Conservation (phyloP, 2,329 filamentous ascomycete species). For the Teratosphaeria epicoccoides region DNA sequence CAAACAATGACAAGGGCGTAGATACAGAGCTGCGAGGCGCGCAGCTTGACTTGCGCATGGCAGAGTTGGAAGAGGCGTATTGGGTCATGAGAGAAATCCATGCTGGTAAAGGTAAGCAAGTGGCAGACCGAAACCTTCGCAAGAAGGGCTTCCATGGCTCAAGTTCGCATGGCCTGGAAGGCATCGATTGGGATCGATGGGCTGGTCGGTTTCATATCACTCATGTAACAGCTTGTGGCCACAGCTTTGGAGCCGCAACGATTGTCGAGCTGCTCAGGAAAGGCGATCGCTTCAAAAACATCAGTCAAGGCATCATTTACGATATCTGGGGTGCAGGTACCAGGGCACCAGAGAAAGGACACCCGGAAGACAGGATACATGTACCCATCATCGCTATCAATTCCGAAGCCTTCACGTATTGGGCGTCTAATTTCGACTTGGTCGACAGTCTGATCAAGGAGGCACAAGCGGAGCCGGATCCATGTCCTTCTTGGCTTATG, state of each 20-base stretch:
- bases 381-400: constrained; percentile 54
- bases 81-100: constrained; percentile 46
- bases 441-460: constrained; percentile 49
- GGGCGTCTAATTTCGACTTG: constrained; percentile 52
- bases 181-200: constrained; percentile 49
- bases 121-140: constrained; percentile 45
- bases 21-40: constrained; percentile 50
- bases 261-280: constrained; percentile 50
- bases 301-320: constrained; percentile 55
- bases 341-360: constrained; percentile 31
- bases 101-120: constrained; percentile 41
- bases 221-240: constrained; percentile 52
- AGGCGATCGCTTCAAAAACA: constrained; percentile 43
- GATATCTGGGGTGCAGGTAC: constrained; percentile 52
- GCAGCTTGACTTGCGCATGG: constrained; percentile 52
- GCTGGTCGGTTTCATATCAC: constrained; percentile 44
- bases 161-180: constrained; percentile 48
- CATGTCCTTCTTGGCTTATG: constrained; percentile 34
- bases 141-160: constrained; percentile 48
- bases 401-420: constrained; percentile 60
- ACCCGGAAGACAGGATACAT: constrained; percentile 35
- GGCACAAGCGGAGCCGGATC: constrained; percentile 32
- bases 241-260: constrained; percentile 58
- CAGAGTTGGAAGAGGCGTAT: constrained; percentile 55
- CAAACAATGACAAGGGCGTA: constrained; percentile 49